Evolutionary conservation across 192 early-diverging fungal genomes (phyloP).

Genomic region (Coemansia sp.): DNA sequence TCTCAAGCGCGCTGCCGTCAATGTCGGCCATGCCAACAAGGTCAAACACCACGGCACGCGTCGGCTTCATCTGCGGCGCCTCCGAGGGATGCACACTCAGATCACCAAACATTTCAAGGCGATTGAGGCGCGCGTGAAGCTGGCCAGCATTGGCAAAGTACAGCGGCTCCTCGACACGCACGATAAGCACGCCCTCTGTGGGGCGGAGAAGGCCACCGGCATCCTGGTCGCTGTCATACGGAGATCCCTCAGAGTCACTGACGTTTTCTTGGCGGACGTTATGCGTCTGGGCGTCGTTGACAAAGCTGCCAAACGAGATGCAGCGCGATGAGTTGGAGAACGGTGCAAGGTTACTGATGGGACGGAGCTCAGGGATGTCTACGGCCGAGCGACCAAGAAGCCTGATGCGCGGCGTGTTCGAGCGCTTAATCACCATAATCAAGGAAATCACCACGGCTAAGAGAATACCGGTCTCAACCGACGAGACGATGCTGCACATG

Average conservation of each 20-base stretch:
- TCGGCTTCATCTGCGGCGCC: constrained; percentile 73
- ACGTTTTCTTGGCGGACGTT: background rate
- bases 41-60: constrained; percentile 87
- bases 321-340: constrained; percentile 41
- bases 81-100: constrained; percentile 95
- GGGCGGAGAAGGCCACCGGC: constrained; percentile 61
- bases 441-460: constrained; percentile 86
- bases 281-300: constrained; percentile 14
- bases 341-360: constrained; percentile 58
- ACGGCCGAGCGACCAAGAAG: constrained; percentile 66
- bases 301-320: constrained; percentile 20
- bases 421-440: constrained; percentile 88
- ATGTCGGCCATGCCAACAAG: constrained; percentile 83
- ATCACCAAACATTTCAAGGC: constrained; percentile 92
- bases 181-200: constrained; percentile 81
- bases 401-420: constrained; percentile 80
- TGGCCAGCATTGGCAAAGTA: constrained; percentile 98
- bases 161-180: constrained; percentile 89
- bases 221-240: constrained; percentile 4
- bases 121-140: constrained; percentile 89
- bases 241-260: background rate
- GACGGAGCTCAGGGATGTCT: constrained; percentile 70
- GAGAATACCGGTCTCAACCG: constrained; percentile 90
- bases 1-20: constrained; percentile 92
- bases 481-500: constrained; percentile 83